Conservation (phyloP, 2,329 filamentous ascomycete genomes). For the Verticillium alfalfae region DNA sequence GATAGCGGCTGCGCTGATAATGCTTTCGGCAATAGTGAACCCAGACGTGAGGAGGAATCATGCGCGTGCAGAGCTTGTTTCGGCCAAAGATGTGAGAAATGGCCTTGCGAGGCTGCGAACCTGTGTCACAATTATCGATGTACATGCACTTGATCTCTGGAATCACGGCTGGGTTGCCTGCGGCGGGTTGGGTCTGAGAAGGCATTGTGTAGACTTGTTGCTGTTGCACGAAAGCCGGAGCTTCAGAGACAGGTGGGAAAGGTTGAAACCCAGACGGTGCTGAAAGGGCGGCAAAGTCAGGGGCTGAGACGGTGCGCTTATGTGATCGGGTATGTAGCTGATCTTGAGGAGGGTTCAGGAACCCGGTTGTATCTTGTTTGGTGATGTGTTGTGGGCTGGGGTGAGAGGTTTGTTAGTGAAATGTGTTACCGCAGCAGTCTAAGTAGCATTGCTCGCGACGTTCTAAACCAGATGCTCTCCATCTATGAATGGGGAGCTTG, state of each 20-base stretch:
- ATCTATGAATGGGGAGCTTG: neutral
- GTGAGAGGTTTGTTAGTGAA: neutral
- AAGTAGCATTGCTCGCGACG: too few relatives aligned
- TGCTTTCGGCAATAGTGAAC: constrained; percentile 76
- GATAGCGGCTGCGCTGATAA: constrained; percentile 71
- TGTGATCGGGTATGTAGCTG: constrained; percentile 25
- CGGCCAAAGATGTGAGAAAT: constrained; percentile 79
- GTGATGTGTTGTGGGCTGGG: constrained; percentile 9
- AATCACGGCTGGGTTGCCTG: constrained; percentile 1
- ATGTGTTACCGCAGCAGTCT: too few relatives aligned
- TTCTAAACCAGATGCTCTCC: neutral
- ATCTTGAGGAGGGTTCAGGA: constrained; percentile 11
- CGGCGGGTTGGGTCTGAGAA: neutral
- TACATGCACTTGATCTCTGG: constrained; percentile 42
- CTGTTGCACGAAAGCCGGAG: constrained; percentile 3
- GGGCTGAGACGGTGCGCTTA: constrained; percentile 45
- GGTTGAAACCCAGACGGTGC: constrained; percentile 8
- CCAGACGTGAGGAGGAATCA: constrained; percentile 66
- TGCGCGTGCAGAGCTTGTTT: constrained; percentile 71
- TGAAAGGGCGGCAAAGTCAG: constrained; percentile 31
- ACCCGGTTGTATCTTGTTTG: constrained; percentile 6
- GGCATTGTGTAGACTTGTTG: constrained; percentile 13
- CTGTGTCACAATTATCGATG: constrained; percentile 51
- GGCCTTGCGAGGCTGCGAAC: constrained; percentile 62
- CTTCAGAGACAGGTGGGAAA: constrained; percentile 12